Evolutionary conservation across 495 filamentous ascomycete genomes (phyloP).

Genomic region (Neurospora sp.): DNA sequence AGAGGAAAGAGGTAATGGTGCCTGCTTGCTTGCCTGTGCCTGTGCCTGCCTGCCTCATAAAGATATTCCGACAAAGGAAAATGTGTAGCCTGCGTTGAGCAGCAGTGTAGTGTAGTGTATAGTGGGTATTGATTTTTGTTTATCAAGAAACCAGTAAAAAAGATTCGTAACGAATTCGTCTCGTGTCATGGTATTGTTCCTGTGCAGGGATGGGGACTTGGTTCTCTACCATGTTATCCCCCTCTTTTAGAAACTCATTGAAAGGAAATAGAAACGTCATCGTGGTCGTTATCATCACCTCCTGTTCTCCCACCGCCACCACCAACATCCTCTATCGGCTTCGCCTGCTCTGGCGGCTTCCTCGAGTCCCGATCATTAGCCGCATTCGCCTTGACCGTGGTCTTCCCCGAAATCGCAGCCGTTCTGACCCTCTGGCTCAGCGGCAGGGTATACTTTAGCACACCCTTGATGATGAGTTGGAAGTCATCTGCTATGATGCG

Average conservation of each 20-base stretch:
- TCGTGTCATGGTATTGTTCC: neutral
- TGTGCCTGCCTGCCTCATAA: neutral
- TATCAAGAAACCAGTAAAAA: neutral
- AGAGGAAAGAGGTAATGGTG: neutral
- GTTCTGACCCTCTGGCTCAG: conserved; percentile 58
- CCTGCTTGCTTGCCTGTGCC: neutral
- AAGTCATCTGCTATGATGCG: conserved; percentile 82
- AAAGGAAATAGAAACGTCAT: neutral
- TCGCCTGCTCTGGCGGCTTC: neutral
- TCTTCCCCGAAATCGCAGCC: conserved; percentile 39
- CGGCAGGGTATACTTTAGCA: conserved; percentile 80
- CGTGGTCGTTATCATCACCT: neutral
- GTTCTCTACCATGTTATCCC: neutral
- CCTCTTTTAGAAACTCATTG: neutral
- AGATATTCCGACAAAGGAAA: neutral
- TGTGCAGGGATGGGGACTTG: neutral
- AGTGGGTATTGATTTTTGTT: neutral
- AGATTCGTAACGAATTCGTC: neutral
- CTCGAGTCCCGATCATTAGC: conserved; percentile 26
- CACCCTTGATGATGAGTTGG: conserved; percentile 79
- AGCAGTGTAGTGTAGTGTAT: neutral
- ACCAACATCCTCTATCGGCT: neutral
- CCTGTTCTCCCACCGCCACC: neutral
- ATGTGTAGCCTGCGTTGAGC: neutral
- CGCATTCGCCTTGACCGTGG: conserved; percentile 38